These are phyloP conservation scores for Microdochium bolleyi DNA, from an alignment of 2,329 filamentous ascomycete genomes.

Conservation along the genomic window DNA sequence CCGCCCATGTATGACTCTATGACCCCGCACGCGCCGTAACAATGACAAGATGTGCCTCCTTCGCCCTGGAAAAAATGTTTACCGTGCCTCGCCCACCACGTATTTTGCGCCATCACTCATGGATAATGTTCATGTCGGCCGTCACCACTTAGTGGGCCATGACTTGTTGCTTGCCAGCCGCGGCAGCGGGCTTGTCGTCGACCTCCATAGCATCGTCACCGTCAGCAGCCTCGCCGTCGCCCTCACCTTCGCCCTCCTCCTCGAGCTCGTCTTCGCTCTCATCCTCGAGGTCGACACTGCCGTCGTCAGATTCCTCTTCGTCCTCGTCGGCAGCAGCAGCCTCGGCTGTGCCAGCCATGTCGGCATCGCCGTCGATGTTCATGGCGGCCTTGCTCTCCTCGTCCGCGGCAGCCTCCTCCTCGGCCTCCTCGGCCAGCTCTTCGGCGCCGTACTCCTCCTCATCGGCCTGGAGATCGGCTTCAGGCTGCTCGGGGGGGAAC, in stretches of 20 bases:
- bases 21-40: neutral
- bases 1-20: neutral
- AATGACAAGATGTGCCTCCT: neutral
- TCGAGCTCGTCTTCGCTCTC: constrained; percentile 61
- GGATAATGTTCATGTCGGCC: no score
- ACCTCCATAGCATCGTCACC: constrained; percentile 34
- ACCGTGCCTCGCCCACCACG: neutral
- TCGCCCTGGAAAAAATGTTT: neutral
- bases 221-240: constrained; percentile 16
- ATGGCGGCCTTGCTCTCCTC: constrained; percentile 33
- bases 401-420: constrained; percentile 39
- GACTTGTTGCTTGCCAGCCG: constrained; percentile 10
- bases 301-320: constrained; percentile 58
- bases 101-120: no score
- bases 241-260: constrained; percentile 43
- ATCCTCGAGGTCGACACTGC: constrained; percentile 64
- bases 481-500: constrained; percentile 94
- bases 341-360: constrained; percentile 57
- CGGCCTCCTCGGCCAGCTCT: constrained; percentile 66
- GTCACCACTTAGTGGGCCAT: constrained; percentile 14
- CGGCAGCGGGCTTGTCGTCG: constrained; percentile 20
- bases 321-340: constrained; percentile 50
- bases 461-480: constrained; percentile 79
- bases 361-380: constrained; percentile 52
- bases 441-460: constrained; percentile 89